Evolutionary conservation across 2,329 filamentous ascomycete species (phyloP), one percentile per base, ranked within the genome.

Genomic region (Venturia carpophila): DNA sequence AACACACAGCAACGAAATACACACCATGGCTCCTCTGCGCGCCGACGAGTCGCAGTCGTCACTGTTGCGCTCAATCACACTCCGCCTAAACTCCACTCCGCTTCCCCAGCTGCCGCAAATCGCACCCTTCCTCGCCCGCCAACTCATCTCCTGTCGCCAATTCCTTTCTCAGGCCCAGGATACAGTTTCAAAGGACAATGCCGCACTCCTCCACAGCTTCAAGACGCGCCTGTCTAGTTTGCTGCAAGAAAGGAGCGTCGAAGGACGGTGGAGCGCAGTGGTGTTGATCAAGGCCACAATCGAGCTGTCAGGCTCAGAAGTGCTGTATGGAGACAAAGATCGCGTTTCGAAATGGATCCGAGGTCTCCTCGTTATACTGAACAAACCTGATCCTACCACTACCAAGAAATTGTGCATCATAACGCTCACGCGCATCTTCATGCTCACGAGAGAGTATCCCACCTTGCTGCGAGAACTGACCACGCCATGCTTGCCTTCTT

Each of bases 391-490:
- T 3, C 75, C 83, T 7, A 27, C 64, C 6, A 84, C 87, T 4
- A 87, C 87, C 42, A 95, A 94, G 73, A 89, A 89, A 73, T 76
- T 97, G 66, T 85, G 85, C 69, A 80, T 96, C 62, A 83, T 94
- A 67, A 85, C 90, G 17, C 79, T 97, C 67, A 89, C 90, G 24
- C 87, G 89, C 71, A 92, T 97, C 69, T 97, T 94, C 77, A 83
- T 86, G 69, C 83, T 94, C 43, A 88, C 92, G 49, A 90, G 92
- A 72, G 85, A 88, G 45, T 92, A 92, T 72, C 90, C 89, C 67
- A 94, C 91, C 10, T 80, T 97, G 64, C 82, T 93, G 56, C 84
- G 93, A 70, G 92, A 97, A 73, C 90, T 97, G 67, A 92, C 90
- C 0, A 96, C 92, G 0, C 91, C 91, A 2, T 90, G 86, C 3